Percentiles rank a stretch among this genome's conserved stretches.
Conservation (phyloP, 2,329 filamentous ascomycete genomes). For the Fusarium protoensiforme region DNA sequence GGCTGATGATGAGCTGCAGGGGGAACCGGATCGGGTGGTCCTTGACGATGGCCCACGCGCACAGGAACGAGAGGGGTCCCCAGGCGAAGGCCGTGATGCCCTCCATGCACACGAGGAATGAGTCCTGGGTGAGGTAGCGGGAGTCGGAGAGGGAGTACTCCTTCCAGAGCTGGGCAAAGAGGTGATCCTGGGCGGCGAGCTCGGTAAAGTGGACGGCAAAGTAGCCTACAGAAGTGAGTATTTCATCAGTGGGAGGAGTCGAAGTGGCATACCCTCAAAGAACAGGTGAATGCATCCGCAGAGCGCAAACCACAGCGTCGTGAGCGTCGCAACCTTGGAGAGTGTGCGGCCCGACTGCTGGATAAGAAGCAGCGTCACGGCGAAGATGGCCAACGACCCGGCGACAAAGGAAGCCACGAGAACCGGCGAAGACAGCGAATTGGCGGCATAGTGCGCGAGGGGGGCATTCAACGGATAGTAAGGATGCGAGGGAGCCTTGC, state of each 20-base stretch:
- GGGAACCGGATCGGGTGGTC: slow-evolving; percentile 60
- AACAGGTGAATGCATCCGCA: slow-evolving; percentile 65
- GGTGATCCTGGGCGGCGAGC: slow-evolving; percentile 53
- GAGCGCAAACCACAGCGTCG: slow-evolving; percentile 80
- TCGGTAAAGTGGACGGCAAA: slow-evolving; percentile 56
- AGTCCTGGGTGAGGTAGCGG: slow-evolving; percentile 63
- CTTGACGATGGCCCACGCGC: slow-evolving; percentile 56
- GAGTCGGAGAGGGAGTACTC: slow-evolving; percentile 68
- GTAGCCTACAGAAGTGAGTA: slow-evolving; percentile 52
- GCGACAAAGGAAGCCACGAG: slow-evolving; percentile 70
- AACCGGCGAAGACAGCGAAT: slow-evolving; percentile 68
- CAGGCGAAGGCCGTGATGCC: slow-evolving; percentile 62
- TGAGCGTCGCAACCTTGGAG: slow-evolving; percentile 63
- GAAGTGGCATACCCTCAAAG: slow-evolving; percentile 51
- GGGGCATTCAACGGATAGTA: slow-evolving; percentile 76
- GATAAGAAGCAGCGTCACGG: slow-evolving; percentile 63
- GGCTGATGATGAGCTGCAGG: slow-evolving; percentile 58
- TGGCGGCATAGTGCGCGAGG: slow-evolving; percentile 73
- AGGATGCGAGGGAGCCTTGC: slow-evolving; percentile 61
- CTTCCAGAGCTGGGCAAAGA: slow-evolving; percentile 68
- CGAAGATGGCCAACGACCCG: slow-evolving; percentile 67
- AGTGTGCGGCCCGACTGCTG: slow-evolving; percentile 65
- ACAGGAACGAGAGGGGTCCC: slow-evolving; percentile 63
- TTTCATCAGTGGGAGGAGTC: rapidly evolving
- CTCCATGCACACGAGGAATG: slow-evolving; percentile 68